Evolutionary conservation across 352 stramenopile genomes (phyloP).

Genomic region (Globisporangium lucens): DNA sequence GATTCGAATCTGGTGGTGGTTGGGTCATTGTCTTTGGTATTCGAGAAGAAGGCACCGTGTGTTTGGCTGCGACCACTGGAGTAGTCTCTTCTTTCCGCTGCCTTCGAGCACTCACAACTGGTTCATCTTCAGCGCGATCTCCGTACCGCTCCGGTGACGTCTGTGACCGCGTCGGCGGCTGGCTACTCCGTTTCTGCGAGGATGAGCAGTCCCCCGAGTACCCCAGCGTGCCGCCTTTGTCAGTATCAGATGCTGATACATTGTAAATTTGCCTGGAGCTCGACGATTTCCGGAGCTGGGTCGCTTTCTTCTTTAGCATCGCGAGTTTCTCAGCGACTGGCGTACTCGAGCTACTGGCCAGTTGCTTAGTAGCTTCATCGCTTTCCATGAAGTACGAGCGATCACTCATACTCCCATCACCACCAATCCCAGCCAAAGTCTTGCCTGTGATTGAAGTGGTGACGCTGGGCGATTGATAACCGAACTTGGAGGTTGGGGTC

Average conservation of each 20-base stretch:
- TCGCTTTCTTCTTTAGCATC: slow-evolving; percentile 59
- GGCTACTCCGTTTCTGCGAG: neutral
- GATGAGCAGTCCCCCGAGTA: neutral
- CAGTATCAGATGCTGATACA: neutral
- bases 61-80: neutral
- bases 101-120: neutral
- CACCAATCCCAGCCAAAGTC: neutral
- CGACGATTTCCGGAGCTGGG: slow-evolving; percentile 39
- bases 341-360: neutral
- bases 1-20: neutral
- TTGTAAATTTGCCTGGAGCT: slow-evolving; percentile 34
- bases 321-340: slow-evolving; percentile 39
- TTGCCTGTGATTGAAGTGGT: neutral
- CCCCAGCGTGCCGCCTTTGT: neutral
- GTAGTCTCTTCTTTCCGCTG: neutral
- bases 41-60: neutral
- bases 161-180: slow-evolving; percentile 9
- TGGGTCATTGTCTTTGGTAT: neutral
- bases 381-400: slow-evolving; percentile 29
- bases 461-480: neutral
- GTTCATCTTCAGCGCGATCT: neutral
- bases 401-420: slow-evolving; percentile 34
- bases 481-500: neutral
- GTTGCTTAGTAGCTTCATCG: neutral
- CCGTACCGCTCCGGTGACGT: slow-evolving; percentile 8